A percentile compares a stretch with the other conserved stretches of the same genome.
These are phyloP conservation scores for Exobasidium rhododendri DNA, from an alignment of 1,284 basidiomycete species.

Conservation along the genomic window DNA sequence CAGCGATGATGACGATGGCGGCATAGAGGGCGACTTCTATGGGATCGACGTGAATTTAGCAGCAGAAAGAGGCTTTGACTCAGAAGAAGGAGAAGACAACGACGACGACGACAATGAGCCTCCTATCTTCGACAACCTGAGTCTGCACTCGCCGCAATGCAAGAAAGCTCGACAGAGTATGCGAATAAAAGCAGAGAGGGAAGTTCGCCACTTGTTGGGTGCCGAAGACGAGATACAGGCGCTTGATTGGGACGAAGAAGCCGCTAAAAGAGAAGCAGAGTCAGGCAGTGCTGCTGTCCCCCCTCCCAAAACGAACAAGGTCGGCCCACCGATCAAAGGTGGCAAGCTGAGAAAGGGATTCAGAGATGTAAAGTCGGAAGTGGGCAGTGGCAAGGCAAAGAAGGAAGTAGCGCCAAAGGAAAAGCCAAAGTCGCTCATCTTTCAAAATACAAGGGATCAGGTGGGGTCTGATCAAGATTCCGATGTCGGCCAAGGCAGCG, in stretches of 20 bases:
- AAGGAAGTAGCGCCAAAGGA: neutral
- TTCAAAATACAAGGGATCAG: neutral
- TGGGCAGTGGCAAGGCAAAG: neutral
- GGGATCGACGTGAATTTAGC: neutral
- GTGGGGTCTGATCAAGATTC: constrained; percentile 5
- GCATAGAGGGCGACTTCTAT: neutral
- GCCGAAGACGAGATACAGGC: neutral
- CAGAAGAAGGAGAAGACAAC: neutral
- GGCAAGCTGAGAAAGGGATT: neutral
- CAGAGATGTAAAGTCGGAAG: neutral
- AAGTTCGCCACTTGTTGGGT: neutral
- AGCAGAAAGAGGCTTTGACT: neutral
- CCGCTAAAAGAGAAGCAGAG: neutral
- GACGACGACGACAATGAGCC: neutral
- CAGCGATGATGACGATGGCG: neutral
- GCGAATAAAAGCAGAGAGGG: neutral
- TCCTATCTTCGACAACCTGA: neutral
- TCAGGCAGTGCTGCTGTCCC: neutral
- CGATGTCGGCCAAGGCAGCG: neutral
- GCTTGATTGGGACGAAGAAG: neutral
- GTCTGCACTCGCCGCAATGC: constrained; percentile 1
- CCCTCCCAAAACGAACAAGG: neutral
- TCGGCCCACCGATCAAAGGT: neutral
- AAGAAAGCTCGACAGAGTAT: neutral
- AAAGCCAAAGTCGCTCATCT: neutral